Evolutionary conservation across 495 filamentous ascomycete species (phyloP).

Genomic region (Neurospora sp.): DNA sequence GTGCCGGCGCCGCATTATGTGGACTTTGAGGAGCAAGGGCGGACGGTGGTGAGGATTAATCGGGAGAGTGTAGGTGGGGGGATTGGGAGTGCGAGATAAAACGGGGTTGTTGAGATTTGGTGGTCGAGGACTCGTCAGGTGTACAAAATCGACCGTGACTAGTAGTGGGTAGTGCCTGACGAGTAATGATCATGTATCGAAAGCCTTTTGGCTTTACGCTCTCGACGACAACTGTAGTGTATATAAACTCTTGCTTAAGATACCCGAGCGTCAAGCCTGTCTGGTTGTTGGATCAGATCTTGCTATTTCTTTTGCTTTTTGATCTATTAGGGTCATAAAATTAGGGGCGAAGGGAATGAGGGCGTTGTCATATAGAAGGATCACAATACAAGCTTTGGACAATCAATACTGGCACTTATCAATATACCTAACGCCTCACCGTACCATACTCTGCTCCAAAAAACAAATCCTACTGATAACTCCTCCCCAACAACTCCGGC

Average conservation of each 20-base stretch:
- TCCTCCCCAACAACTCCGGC: constrained; percentile 26
- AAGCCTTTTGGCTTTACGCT: not conserved
- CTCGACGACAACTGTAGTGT: not conserved
- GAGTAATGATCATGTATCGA: not conserved
- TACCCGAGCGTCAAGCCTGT: not conserved
- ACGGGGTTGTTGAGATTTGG: not conserved
- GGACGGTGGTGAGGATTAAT: not conserved
- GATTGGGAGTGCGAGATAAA: not conserved
- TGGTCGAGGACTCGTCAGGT: not conserved
- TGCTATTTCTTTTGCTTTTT: not conserved
- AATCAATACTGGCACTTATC: not conserved
- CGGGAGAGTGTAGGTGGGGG: not conserved
- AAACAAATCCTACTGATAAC: constrained; percentile 21
- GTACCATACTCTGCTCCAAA: too few relatives aligned
- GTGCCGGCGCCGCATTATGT: not conserved
- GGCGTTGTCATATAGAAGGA: not conserved
- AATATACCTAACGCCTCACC: too few relatives aligned
- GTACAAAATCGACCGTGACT: not conserved
- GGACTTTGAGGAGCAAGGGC: not conserved
- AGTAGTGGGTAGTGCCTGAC: not conserved
- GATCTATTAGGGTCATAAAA: not conserved
- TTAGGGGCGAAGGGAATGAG: not conserved
- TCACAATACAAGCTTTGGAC: not conserved
- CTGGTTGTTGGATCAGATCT: not conserved
- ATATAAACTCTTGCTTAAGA: not conserved